Evolutionary conservation across 2,329 filamentous ascomycete species (phyloP), one percentile per base, ranked within the genome.

Genomic region (Alternaria viburni): DNA sequence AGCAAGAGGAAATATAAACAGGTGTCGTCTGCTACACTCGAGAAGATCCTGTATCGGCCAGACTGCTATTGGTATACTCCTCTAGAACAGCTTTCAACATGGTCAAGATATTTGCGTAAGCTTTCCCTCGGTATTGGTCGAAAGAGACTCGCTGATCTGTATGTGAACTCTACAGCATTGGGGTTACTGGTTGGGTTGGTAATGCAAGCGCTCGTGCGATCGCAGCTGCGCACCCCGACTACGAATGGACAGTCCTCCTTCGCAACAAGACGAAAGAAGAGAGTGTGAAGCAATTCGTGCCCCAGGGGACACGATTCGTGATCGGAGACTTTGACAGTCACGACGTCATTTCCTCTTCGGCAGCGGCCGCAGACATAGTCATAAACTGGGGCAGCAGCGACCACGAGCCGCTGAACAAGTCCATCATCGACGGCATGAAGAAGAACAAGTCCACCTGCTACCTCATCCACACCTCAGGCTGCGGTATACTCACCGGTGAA

Each of bases 111-210:
- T 41, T 41, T 2, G 36, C n/a, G 36, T 41, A 41, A 41, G 32
- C 15, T 5, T 41, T 41, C 32, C 8, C 0, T 41, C 8, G 2
- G 10, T 2, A 15, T 9, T 3, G 1, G 0, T 41, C 2, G 4
- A 41, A 10, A 41, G 15, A 10, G 2, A 41, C 15, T 41, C 3
- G 36, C 36, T 41, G 1, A 41, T 1, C 36, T 10, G 10, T 5
- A 9, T 5, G 36, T 41, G 0, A 10, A 41, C 3, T 1, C 4
- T 11, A 41, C 4, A 41, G 36, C 4, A 2, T 41, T 1, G 36
- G 36, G 8, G 5, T 41, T 3, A 41, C 36, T 17, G 36, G 36
- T 0, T 41, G 36, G 36, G n/a, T 41, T 11, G 36, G 36, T 4
- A 41, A 41, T 41, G 36, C 36, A 41, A 41, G 36, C 9, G 36